These are phyloP conservation scores for Sanghuangporus baumii DNA, from an alignment of 1,284 basidiomycete species.

Conservation along the genomic window DNA sequence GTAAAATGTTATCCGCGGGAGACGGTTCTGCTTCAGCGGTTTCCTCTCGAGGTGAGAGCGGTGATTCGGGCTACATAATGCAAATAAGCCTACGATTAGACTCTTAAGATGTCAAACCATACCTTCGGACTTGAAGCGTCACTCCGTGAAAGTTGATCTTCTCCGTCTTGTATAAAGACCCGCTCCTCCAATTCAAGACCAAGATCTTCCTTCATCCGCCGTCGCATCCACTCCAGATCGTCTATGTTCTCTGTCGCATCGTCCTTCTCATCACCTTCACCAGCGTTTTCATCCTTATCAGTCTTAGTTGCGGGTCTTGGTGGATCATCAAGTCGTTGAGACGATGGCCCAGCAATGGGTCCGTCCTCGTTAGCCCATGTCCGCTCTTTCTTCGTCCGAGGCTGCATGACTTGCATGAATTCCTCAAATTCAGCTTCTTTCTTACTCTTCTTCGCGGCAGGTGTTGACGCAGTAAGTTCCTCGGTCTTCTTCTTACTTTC, in stretches of 20 bases:
- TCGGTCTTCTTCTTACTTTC: slow-evolving; percentile 20
- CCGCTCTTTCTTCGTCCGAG: slow-evolving; percentile 50
- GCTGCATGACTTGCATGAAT: slow-evolving; percentile 61
- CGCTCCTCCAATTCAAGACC: slow-evolving; percentile 34
- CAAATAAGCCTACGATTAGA: not conserved
- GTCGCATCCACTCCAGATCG: slow-evolving; percentile 74
- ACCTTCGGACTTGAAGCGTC: not conserved
- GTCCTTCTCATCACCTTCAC: slow-evolving; percentile 17
- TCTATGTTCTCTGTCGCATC: slow-evolving; percentile 32
- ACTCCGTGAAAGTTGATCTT: slow-evolving; percentile 15
- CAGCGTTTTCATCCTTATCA: slow-evolving; percentile 26
- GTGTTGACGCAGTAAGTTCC: not conserved
- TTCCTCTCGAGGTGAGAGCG: not conserved
- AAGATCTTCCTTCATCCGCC: slow-evolving; percentile 51
- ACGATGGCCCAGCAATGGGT: slow-evolving; percentile 10
- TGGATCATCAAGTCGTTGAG: slow-evolving; percentile 7
- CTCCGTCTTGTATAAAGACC: slow-evolving; percentile 51
- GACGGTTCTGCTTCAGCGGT: slow-evolving; percentile 34
- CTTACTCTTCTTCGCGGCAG: slow-evolving; percentile 22
- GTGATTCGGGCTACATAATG: not conserved
- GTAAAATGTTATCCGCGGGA: slow-evolving; percentile 61
- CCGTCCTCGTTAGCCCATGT: slow-evolving; percentile 58
- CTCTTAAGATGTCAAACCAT: not conserved
- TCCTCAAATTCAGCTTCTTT: slow-evolving; percentile 44
- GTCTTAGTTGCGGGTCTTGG: slow-evolving; percentile 19